Base-by-base conservation (phyloP, 768 basidiomycete genomes). In the Lyophyllum semitale region DNA sequence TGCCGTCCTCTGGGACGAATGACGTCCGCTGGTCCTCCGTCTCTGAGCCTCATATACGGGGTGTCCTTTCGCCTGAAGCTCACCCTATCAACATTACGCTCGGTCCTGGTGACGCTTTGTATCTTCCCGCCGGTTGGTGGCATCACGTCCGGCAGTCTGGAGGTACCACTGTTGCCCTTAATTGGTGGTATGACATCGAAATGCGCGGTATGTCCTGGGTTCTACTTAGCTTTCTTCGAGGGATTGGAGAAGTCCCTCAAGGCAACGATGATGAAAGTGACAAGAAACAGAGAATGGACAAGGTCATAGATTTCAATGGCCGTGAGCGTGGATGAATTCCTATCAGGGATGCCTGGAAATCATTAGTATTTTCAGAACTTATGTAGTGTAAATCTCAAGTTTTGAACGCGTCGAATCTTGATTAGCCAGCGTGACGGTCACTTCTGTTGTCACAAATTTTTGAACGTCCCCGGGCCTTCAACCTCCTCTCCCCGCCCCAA, bases 81-180 rank as follows among this genome's bases (percentile, higher is more conserved):
- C 80, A 82, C 46, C 88, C 93, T 1, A 79, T 95, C 30, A 72
- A 77, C 12, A 78, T 95, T 23, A 83, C 82, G 1, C 66, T 97
- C 7, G 58, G 72, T 4, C 81, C 83, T 6, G 94, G 95, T 3
- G 89, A 95, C 60, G 85, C 88, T 0, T 71, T 97, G 18, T 96
- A 93, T 70, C 82, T 97, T 18, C 95, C 95, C n/a, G 82, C 88
- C 4, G 88, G 92, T 0, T 97, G 95, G 95, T 96, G 89, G 88
- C 95, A 96, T 67, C 82, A 91, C 64, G 93, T 96, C 32, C 78
- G 84, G 37, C 95, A 97, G 66, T 74, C 80, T 3, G 80, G 77
- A 3, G 74, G 77, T 55, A 73, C 77, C 22, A 85, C 82, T 1
- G 83, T 93, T 55, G 90, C 91, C 1, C 62, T 91, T 20, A 95